Base-by-base conservation (phyloP, 164 flowering plant genomes). In the Protea cynaroides region DNA sequence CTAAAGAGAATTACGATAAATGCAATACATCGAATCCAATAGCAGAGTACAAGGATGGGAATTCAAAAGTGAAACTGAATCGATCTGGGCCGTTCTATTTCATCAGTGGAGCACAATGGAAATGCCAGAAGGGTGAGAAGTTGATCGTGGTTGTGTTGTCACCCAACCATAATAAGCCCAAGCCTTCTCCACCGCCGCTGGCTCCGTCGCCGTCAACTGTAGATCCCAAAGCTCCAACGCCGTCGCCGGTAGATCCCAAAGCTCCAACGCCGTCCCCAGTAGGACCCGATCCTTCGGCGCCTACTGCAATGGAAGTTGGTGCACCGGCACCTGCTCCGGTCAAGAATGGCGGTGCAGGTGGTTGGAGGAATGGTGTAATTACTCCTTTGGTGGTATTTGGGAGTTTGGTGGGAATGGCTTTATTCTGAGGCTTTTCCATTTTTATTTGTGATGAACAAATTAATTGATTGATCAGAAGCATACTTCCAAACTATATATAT, bases 121-220 rank as follows among this genome's bases (percentile, higher is more conserved):
- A 72, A 59, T 84, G 89, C 58, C 73, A 76, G 64, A 80, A 80
- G 68, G 88, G 86, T 0, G 75, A 83, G 85, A 84, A 77, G 74
- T 4, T 82, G 64, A 66, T 75, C 22, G 83, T 86, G 61, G 83
- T 79, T 36, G 86, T 86, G 7, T 11, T 86, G 64, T 72, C 84
- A 0, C 51, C 64, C 18, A 76, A 49, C 24, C 70, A 61, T 44
- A 69, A 65, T 47, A 18, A 18, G 29, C 34, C 34, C 34, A 29
- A 29, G 34, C 34, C 1, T 1, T 4, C 34, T 29, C 34, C 34
- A 1, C 34, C 34, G 34, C n/a, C n/a, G n/a, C n/a, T n/a, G n/a
- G n/a, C n/a, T n/a, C 4, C 34, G 34, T 4, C 34, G 4, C 34
- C 34, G 34, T 29, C 34, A 1, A 1, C 34, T 1, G 34, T 29